Evolutionary conservation across 352 stramenopile species (phyloP).

Genomic region (Pythium aquatile): DNA sequence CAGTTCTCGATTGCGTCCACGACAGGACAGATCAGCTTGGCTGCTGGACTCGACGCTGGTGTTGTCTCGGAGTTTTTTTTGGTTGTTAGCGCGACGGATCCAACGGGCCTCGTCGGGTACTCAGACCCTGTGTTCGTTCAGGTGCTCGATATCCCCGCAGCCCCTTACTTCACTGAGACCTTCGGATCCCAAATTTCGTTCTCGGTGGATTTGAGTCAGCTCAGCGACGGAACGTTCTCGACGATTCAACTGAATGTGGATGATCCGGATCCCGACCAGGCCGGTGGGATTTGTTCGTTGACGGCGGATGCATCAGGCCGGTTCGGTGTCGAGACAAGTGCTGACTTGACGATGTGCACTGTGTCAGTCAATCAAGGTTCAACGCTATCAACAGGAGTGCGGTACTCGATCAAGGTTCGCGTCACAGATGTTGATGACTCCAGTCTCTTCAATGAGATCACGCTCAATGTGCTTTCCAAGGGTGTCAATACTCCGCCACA

Average conservation of each 20-base stretch:
- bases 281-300: slow-evolving; percentile 44
- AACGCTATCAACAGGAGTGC: slow-evolving; percentile 17
- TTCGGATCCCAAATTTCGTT: slow-evolving; percentile 30
- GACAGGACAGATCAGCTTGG: slow-evolving; percentile 35
- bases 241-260: slow-evolving; percentile 38
- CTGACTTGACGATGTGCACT: slow-evolving; percentile 26
- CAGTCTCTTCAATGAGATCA: slow-evolving; percentile 41
- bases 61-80: slow-evolving; percentile 36
- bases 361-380: slow-evolving; percentile 19
- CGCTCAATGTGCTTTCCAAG: slow-evolving; percentile 39
- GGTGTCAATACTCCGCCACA: slow-evolving; percentile 49
- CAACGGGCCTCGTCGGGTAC: slow-evolving; percentile 34
- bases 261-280: slow-evolving; percentile 46
- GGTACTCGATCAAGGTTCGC: slow-evolving; percentile 28
- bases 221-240: slow-evolving; percentile 43
- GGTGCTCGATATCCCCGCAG: slow-evolving; percentile 39
- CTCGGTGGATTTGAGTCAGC: slow-evolving; percentile 44
- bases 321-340: slow-evolving; percentile 34
- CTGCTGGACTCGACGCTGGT: slow-evolving; percentile 34
- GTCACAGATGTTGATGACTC: slow-evolving; percentile 39
- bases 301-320: slow-evolving; percentile 21
- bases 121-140: slow-evolving; percentile 40
- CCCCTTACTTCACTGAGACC: slow-evolving; percentile 50
- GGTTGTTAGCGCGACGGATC: slow-evolving; percentile 43
- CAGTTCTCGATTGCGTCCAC: slow-evolving; percentile 42